Conservation (phyloP, 805 yeast genomes). For the Tetrapisispora pingtungensis region DNA sequence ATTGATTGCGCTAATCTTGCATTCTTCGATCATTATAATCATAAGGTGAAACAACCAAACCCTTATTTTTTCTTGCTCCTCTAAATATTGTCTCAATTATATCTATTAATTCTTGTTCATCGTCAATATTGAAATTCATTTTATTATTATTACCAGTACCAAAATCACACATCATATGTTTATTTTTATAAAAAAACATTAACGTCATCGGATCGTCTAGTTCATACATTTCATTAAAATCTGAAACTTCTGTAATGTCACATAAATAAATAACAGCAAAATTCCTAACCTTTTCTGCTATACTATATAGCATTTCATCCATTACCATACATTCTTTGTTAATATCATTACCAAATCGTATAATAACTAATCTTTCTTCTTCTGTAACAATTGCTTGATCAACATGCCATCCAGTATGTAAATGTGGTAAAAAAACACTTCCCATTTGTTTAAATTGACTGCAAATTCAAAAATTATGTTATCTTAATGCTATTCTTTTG, state of each 20-base stretch:
- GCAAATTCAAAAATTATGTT: too few species aligned
- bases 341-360: constrained; percentile 76
- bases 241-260: constrained; percentile 82
- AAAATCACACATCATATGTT: constrained; percentile 97
- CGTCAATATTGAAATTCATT: constrained; percentile 66
- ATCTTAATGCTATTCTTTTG: too few species aligned
- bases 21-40: constrained; percentile 41
- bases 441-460: constrained; percentile 48
- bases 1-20: constrained; percentile 1
- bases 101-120: constrained; percentile 84
- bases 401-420: constrained; percentile 89
- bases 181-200: constrained; percentile 88
- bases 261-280: constrained; percentile 84
- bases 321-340: constrained; percentile 76
- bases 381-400: constrained; percentile 96
- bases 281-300: constrained; percentile 76
- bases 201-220: constrained; percentile 76
- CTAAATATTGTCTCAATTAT: constrained; percentile 80
- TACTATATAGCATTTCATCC: constrained; percentile 74
- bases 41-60: constrained; percentile 77
- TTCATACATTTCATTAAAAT: constrained; percentile 52
- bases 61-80: constrained; percentile 89
- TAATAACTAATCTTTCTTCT: constrained; percentile 76
- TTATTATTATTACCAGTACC: constrained; percentile 98
- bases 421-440: constrained; percentile 70